Conservation (phyloP, 768 basidiomycete genomes). For the Gloeopeniophorella convolvens region DNA sequence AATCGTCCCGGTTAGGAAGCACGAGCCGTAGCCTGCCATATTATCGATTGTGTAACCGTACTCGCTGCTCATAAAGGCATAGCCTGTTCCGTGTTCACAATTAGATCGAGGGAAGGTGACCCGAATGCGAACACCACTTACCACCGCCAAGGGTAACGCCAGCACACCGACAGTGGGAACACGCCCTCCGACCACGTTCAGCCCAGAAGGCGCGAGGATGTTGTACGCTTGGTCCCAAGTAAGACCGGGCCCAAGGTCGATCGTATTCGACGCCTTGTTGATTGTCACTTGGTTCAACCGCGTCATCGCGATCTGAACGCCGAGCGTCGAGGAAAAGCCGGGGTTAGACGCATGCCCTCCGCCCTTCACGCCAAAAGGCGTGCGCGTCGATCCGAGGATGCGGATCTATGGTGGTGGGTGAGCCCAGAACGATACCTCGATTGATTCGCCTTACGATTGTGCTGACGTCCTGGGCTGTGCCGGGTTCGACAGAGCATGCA, state of each 20-base stretch:
- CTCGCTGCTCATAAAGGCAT: conserved; percentile 28
- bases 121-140: too few species aligned
- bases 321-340: conserved; percentile 23
- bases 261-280: not conserved
- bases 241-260: conserved; percentile 18
- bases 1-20: conserved; percentile 24
- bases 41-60: conserved; percentile 32
- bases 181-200: conserved; percentile 22
- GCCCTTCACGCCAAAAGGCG: conserved; percentile 17
- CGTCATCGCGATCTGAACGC: conserved; percentile 22
- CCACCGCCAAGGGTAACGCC: too few species aligned
- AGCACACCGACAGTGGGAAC: conserved; percentile 22
- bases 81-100: too few species aligned
- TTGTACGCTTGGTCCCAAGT: conserved; percentile 25
- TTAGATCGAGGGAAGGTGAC: too few species aligned
- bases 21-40: conserved; percentile 23
- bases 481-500: conserved; percentile 16
- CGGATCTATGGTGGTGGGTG: not conserved
- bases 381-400: too few species aligned
- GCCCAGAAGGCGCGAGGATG: conserved; percentile 10
- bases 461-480: conserved; percentile 9
- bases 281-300: conserved; percentile 12
- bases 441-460: not conserved
- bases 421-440: not conserved
- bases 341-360: conserved; percentile 22